phyloP scores from a whole-genome alignment of 2,329 filamentous ascomycete species.

The Aspergillus sp. region DNA sequence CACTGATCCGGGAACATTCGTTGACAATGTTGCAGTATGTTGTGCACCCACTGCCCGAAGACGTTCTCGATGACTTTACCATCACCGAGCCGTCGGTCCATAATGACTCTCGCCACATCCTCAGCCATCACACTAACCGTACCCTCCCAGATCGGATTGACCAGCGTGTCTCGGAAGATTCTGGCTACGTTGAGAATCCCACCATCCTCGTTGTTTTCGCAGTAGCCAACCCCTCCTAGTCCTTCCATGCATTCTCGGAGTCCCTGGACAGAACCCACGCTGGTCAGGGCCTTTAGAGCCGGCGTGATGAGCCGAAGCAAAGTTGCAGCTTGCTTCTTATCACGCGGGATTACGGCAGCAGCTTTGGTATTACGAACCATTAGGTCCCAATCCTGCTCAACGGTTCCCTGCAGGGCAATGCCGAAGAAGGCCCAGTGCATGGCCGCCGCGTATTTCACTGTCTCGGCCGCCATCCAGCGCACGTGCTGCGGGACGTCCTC shows the following conservation, averaged over 20 bases:
- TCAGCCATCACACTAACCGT: conserved; percentile 69
- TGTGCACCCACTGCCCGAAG: background rate
- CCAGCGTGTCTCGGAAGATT: conserved; percentile 64
- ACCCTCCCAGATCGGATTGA: conserved; percentile 67
- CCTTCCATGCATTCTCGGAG: conserved; percentile 44
- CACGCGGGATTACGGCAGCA: conserved; percentile 47
- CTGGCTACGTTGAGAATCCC: conserved; percentile 68
- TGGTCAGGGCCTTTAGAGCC: conserved; percentile 38
- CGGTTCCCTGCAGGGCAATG: conserved; percentile 35
- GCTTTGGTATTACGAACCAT: background rate
- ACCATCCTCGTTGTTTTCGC: conserved; percentile 48
- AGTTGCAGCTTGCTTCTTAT: conserved; percentile 27
- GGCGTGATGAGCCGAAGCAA: conserved; percentile 35
- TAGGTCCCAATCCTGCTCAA: conserved; percentile 58
- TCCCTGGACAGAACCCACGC: conserved; percentile 33
- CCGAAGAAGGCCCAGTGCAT: conserved; percentile 43
- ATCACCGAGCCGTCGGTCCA: background rate
- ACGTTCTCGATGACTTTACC: background rate
- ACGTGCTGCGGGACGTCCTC: conserved; percentile 46
- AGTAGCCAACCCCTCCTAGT: conserved; percentile 43
- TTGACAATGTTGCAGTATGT: background rate
- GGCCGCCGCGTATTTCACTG: conserved; percentile 42
- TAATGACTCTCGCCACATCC: background rate
- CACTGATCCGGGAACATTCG: background rate
- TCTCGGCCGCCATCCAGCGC: conserved; percentile 39